Evolutionary conservation across 1,284 basidiomycete genomes (phyloP).

Genomic region (Ustilago bromivora): DNA sequence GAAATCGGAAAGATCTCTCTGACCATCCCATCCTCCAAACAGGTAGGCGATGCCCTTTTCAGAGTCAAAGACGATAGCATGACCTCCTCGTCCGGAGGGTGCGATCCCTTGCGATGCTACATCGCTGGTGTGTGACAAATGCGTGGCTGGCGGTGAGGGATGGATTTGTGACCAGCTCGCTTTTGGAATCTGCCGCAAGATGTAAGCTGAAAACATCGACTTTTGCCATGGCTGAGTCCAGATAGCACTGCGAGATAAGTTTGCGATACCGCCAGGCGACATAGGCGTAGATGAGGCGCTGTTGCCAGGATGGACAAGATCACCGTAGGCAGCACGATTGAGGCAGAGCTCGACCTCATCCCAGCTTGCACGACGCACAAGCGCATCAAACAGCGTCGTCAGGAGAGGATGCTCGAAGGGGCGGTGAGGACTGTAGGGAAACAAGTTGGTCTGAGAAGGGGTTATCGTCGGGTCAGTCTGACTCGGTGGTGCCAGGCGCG

Average conservation of each 20-base stretch:
- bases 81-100: conserved; percentile 76
- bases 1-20: conserved; percentile 78
- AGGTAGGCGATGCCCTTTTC: conserved; percentile 78
- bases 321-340: conserved; percentile 54
- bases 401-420: conserved; percentile 78
- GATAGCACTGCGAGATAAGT: conserved; percentile 32
- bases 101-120: not conserved
- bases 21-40: conserved; percentile 83
- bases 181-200: conserved; percentile 50
- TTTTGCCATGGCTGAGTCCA: conserved; percentile 48
- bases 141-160: conserved; percentile 22
- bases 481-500: conserved; percentile 31
- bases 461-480: conserved; percentile 5
- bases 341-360: conserved; percentile 73
- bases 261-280: conserved; percentile 35
- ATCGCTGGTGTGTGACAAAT: conserved; percentile 1
- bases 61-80: conserved; percentile 83
- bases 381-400: conserved; percentile 76
- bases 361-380: conserved; percentile 80
- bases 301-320: conserved; percentile 25
- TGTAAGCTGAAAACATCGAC: conserved; percentile 59
- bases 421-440: conserved; percentile 45
- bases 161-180: conserved; percentile 53
- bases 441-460: conserved; percentile 11
- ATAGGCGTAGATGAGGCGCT: conserved; percentile 36